Conservation (phyloP, 768 basidiomycete species). For the Leccinum olivaceopallidum region DNA sequence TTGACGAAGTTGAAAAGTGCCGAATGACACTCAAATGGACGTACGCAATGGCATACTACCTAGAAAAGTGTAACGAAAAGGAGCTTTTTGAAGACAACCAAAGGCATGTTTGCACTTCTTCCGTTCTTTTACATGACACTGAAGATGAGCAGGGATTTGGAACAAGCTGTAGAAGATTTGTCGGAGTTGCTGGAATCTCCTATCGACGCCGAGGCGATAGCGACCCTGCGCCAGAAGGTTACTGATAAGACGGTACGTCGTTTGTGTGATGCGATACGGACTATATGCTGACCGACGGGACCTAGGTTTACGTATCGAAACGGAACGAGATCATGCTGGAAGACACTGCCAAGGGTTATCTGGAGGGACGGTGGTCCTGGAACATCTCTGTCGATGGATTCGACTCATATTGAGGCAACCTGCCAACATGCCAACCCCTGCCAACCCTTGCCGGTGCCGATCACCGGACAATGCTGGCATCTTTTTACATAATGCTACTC, state of each 20-base stretch:
- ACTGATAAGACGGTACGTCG: constrained; percentile 85
- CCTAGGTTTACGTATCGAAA: constrained; percentile 91
- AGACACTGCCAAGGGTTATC: constrained; percentile 89
- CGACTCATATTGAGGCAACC: constrained; percentile 38
- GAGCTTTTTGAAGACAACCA: constrained; percentile 98
- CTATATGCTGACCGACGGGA: neutral
- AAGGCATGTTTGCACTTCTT: constrained; percentile 46
- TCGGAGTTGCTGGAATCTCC: constrained; percentile 92
- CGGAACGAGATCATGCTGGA: constrained; percentile 93
- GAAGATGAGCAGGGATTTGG: constrained; percentile 66
- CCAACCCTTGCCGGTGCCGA: neutral
- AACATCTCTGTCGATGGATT: constrained; percentile 72
- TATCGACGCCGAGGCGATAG: constrained; percentile 82
- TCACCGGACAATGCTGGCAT: neutral
- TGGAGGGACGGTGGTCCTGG: constrained; percentile 86
- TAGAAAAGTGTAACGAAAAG: constrained; percentile 88
- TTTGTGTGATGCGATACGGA: neutral
- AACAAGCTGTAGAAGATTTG: constrained; percentile 92
- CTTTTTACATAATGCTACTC: neutral
- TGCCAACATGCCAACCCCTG: no score
- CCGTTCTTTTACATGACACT: neutral
- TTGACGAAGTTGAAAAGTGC: constrained; percentile 87
- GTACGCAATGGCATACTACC: constrained; percentile 98
- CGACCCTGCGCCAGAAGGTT: constrained; percentile 82
- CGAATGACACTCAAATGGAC: constrained; percentile 99